Base-by-base conservation (phyloP, 2,329 filamentous ascomycete species). In the Fusarium floridanum region DNA sequence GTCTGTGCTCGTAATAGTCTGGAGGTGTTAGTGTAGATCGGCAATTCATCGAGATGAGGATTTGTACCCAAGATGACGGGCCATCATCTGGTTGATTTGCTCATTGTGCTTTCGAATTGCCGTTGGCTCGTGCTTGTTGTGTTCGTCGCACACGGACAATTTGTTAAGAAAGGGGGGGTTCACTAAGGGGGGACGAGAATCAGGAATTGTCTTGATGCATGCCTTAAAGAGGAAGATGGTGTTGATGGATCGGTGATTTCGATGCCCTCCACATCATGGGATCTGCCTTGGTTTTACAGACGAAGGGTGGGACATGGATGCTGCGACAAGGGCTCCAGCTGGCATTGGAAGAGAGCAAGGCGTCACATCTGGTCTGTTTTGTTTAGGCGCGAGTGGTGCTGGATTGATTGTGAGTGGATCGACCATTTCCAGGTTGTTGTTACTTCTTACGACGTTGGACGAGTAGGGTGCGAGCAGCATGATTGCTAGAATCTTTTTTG, bases 31-130 rank as follows among this genome's bases (percentile, higher is more conserved):
- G 22, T 39, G 41, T 29, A 57, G 48, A 73, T 76, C 48, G 66
- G 70, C 64, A 61, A 66, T 57, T 43, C 63, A 75, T 75, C 70
- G 73, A 76, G 73, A 75, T 76, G 70, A 50, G 64, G 43, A 56
- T 63, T 34, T 67, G 34, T 60, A 36, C 56, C 45, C 36, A 43
- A 61, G 48, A 43, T 55, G 36, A 29, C 12, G 16, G 56, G n/a
- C 36, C 16, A 63, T 32, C 43, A 63, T 32, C 43, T 56, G 43
- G 36, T 7, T 37, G 32, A 34, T 45, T 57, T 22, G n/a, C 20
- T 43, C 32, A 41, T 60, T 60, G 56, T 29, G 12, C 22, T 20
- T 24, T 66, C n/a, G 50, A 68, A 71, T 66, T 74, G 70, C 59
- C 67, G 64, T 36, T 53, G 48, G 53, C 24, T 68, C 56, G 73